These are phyloP conservation scores for Cenococcum geophilum DNA, from an alignment of 495 filamentous ascomycete species.

Conservation along the genomic window DNA sequence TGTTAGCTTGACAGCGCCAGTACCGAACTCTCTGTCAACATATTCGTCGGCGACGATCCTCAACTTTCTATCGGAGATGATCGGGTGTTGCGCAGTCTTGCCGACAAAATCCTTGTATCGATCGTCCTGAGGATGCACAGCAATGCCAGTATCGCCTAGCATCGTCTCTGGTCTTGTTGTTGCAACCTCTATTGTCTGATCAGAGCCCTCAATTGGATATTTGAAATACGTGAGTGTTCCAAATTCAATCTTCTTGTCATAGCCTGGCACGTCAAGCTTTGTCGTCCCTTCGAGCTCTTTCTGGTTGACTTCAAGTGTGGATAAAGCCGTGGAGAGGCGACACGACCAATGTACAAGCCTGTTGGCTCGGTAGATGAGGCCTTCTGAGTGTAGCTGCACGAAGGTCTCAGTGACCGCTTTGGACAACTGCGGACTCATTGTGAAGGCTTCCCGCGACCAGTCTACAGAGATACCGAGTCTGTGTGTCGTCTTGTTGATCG, in stretches of 20 bases:
- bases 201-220: conserved; percentile 59
- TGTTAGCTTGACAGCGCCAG: conserved; percentile 71
- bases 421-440: conserved; percentile 61
- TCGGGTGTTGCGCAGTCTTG: conserved; percentile 64
- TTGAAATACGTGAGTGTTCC: conserved; percentile 65
- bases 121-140: conserved; percentile 65
- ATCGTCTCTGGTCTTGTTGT: conserved; percentile 80
- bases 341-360: conserved; percentile 76
- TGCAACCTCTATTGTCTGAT: conserved; percentile 65
- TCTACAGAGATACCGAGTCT: conserved; percentile 52
- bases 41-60: conserved; percentile 65
- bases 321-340: conserved; percentile 67
- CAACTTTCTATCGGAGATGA: conserved; percentile 58
- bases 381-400: conserved; percentile 65
- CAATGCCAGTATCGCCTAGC: conserved; percentile 70
- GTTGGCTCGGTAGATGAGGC: conserved; percentile 69
- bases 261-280: conserved; percentile 58
- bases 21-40: conserved; percentile 72
- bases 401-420: conserved; percentile 68
- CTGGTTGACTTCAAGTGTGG: conserved; percentile 69
- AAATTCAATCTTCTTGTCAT: conserved; percentile 68
- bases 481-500: too few relatives aligned
- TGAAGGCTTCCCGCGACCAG: conserved; percentile 66
- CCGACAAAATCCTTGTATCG: conserved; percentile 70
- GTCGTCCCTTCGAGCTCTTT: conserved; percentile 64